These are phyloP conservation scores for Borovskyia barvae DNA, from an alignment of 208 protist genomes.

Conservation along the genomic window DNA sequence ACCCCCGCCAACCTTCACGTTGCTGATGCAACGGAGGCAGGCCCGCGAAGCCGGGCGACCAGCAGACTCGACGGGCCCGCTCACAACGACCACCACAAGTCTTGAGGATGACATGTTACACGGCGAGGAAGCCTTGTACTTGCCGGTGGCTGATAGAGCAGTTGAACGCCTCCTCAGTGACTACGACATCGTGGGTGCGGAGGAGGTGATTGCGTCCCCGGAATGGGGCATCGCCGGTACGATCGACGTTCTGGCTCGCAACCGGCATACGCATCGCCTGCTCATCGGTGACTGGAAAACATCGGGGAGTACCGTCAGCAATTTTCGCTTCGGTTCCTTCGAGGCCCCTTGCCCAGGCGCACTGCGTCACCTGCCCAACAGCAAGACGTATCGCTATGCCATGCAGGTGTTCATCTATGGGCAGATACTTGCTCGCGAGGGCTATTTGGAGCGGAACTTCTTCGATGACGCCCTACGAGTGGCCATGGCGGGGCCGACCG, in stretches of 20 bases:
- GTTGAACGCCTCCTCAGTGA: conserved; percentile 38
- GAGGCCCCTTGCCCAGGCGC: conserved; percentile 65
- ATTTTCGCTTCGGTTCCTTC: conserved; percentile 81
- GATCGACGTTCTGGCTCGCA: conserved; percentile 75
- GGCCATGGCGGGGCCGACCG: conserved; percentile 8
- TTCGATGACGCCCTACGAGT: conserved; percentile 48
- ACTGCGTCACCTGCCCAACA: conserved; percentile 81
- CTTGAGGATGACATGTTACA: conserved; percentile 57
- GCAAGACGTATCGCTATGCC: conserved; percentile 80
- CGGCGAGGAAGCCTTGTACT: conserved; percentile 69
- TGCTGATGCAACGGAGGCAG: conserved; percentile 34
- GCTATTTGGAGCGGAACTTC: conserved; percentile 63
- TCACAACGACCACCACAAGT: conserved; percentile 3
- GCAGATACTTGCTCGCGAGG: conserved; percentile 62
- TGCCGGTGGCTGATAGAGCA: conserved; percentile 56
- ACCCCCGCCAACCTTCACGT: conserved; percentile 62
- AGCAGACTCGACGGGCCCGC: conserved; percentile 19
- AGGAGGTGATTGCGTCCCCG: conserved; percentile 70
- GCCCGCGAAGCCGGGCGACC: conserved; percentile 18
- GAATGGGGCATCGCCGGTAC: conserved; percentile 74
- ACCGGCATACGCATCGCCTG: conserved; percentile 54
- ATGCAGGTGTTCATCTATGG: conserved; percentile 85
- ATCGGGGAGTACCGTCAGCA: conserved; percentile 61
- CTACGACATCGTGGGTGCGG: conserved; percentile 70
- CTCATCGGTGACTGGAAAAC: conserved; percentile 90